Percentiles rank a stretch among this genome's conserved stretches.
These are phyloP conservation scores for Corrigiola litoralis DNA, from an alignment of 179 eudicot genomes.

Conservation along the genomic window DNA sequence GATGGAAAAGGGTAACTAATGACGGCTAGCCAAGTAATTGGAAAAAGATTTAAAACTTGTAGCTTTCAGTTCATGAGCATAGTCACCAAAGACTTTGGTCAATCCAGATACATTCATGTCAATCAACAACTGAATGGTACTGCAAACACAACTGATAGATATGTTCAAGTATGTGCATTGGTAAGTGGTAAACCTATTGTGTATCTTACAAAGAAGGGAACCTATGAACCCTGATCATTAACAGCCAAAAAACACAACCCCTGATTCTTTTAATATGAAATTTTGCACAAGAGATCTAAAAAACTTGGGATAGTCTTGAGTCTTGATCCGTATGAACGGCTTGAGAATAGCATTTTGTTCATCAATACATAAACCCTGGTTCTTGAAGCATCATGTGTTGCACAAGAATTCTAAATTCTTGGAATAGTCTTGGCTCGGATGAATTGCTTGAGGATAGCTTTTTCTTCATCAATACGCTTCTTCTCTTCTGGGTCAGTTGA, in stretches of 20 bases:
- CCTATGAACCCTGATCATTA: background rate
- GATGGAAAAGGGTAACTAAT: too few species aligned
- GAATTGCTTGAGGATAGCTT: constrained; percentile 84
- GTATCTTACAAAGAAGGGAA: background rate
- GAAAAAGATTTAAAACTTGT: too few species aligned
- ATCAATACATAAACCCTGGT: constrained; percentile 41
- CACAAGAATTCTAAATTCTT: constrained; percentile 19
- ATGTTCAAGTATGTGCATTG: constrained; percentile 9
- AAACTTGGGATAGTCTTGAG: constrained; percentile 68
- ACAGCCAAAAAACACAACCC: background rate
- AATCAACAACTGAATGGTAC: background rate
- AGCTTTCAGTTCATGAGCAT: too few species aligned
- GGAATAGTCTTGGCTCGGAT: constrained; percentile 77
- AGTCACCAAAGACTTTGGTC: background rate
- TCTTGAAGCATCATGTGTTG: background rate
- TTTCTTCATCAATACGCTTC: constrained; percentile 82
- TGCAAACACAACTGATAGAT: background rate
- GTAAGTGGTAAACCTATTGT: background rate
- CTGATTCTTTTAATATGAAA: background rate
- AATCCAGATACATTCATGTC: background rate
- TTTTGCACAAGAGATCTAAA: constrained; percentile 3
- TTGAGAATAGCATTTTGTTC: constrained; percentile 92
- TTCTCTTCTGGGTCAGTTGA: constrained; percentile 70
- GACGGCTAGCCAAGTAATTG: too few species aligned
- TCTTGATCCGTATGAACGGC: constrained; percentile 69